Evolutionary conservation across 306 rosid genomes (phyloP).

Genomic region (Urtica urens): DNA sequence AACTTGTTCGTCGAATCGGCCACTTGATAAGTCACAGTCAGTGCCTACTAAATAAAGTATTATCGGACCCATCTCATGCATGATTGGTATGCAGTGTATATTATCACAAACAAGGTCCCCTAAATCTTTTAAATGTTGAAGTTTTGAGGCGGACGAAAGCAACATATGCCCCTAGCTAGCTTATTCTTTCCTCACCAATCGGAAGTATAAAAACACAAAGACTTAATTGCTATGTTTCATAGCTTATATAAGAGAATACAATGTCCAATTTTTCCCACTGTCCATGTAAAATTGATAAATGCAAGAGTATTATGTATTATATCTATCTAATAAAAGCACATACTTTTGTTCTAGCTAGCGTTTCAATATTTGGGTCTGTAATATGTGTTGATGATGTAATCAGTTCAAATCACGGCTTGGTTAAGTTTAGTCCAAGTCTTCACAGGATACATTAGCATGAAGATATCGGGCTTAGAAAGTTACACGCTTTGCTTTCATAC

Average conservation of each 20-base stretch:
- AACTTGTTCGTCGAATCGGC: conserved; percentile 24
- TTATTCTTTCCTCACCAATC: not conserved
- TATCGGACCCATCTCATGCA: conserved; percentile 28
- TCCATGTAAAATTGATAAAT: too few relatives aligned
- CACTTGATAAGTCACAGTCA: conserved; percentile 35
- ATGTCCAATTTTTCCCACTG: too few relatives aligned
- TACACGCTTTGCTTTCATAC: not conserved
- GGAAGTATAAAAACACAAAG: too few relatives aligned
- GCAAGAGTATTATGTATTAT: too few relatives aligned
- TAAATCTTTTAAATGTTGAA: not conserved
- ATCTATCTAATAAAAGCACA: too few relatives aligned
- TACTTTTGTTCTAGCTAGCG: too few relatives aligned
- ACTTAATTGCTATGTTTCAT: too few relatives aligned
- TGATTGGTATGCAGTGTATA: conserved; percentile 16
- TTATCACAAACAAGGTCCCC: not conserved
- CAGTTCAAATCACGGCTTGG: too few relatives aligned
- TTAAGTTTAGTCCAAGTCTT: too few relatives aligned
- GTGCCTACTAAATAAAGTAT: conserved; percentile 16
- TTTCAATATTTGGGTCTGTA: too few relatives aligned
- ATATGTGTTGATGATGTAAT: too few relatives aligned
- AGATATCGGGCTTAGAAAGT: conserved; percentile 3
- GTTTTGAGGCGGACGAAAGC: not conserved
- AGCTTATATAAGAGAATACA: too few relatives aligned
- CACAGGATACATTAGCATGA: not conserved
- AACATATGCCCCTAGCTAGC: not conserved